Evolutionary conservation across 1,284 basidiomycete species (phyloP), one percentile per base, ranked within the genome.

Genomic region (Puccinia horiana): DNA sequence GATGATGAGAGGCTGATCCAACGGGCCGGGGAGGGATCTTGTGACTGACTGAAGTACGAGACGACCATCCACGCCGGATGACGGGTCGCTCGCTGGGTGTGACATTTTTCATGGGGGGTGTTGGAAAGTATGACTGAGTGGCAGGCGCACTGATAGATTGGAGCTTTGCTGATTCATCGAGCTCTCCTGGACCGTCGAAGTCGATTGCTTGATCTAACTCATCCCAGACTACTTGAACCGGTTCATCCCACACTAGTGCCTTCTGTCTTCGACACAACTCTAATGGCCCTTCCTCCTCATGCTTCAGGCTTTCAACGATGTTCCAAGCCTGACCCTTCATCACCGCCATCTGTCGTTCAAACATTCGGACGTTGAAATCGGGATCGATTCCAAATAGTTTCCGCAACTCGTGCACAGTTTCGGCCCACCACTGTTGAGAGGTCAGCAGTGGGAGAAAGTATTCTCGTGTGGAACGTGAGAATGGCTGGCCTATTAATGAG

Each of bases 241-340:
- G 92, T 83, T 95, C 94, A 84, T 93, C 92, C 92, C 92, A 93
- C 18, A 95, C 92, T 37, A 93, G 89, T 16, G 92, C 91, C 86
- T 91, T 94, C 80, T 90, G 90, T 82, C 93, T 88, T 23, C 94
- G 90, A 8, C 93, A 94, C 32, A 95, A 88, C 85, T 95, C 94
- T 83, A 95, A 88, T 11, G 94, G 93, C 23, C 93, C 93, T 92
- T 92, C 88, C 84, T 93, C 93, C 20, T 88, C 86, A 85, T 93
- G 91, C 84, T 90, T 91, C 69, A 97, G 88, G 11, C 92, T 93
- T 86, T 95, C 92, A 0, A 96, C 90, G 47, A 96, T 91, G 84
- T 95, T 95, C 90, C 92, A 94, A 5, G 93, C 94, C 86, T 97
- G 95, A 2, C 94, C 95, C 87, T 95, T 95, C 84, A 96, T 91